phyloP scores from a whole-genome alignment of 2,329 filamentous ascomycete genomes.

The Metarhizium anisopliae region DNA sequence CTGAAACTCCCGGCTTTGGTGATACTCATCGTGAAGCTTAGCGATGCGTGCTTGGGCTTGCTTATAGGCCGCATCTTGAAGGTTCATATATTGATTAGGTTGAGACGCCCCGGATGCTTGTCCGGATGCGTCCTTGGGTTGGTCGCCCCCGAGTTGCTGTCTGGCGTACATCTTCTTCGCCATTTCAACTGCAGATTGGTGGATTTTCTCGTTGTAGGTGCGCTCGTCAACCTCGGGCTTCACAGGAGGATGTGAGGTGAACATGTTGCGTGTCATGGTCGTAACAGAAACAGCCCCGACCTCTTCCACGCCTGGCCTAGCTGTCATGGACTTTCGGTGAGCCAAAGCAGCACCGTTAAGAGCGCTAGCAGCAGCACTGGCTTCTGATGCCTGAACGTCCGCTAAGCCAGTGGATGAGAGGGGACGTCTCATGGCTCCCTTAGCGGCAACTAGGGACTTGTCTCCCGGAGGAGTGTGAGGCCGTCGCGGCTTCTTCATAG shows the following conservation, averaged over 20 bases:
- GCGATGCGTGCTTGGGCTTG: conserved; percentile 76
- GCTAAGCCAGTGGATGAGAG: conserved; percentile 4
- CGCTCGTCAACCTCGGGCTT: conserved; percentile 65
- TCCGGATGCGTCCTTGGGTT: conserved; percentile 32
- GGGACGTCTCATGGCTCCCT: conserved; percentile 53
- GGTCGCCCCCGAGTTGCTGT: conserved; percentile 53
- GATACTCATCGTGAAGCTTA: conserved; percentile 66
- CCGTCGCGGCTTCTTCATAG: conserved; percentile 13
- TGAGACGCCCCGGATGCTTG: conserved; percentile 26
- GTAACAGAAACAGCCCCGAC: conserved; percentile 59
- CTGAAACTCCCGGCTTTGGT: conserved; percentile 54
- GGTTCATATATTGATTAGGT: conserved; percentile 48
- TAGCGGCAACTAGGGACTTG: conserved; percentile 66
- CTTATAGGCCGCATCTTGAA: conserved; percentile 82
- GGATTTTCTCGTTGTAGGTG: conserved; percentile 61
- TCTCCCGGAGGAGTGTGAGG: conserved; percentile 33
- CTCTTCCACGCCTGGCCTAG: conserved; percentile 42
- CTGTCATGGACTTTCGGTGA: conserved; percentile 40
- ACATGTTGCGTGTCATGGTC: conserved; percentile 66
- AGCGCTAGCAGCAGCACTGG: conserved; percentile 52
- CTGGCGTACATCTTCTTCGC: conserved; percentile 75
- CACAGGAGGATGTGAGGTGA: conserved; percentile 65
- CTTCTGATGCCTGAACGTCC: conserved; percentile 13
- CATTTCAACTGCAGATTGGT: conserved; percentile 81
- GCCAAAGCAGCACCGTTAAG: conserved; percentile 65